These are phyloP conservation scores for Silene coronaria DNA, from an alignment of 179 eudicot genomes.

Conservation along the genomic window DNA sequence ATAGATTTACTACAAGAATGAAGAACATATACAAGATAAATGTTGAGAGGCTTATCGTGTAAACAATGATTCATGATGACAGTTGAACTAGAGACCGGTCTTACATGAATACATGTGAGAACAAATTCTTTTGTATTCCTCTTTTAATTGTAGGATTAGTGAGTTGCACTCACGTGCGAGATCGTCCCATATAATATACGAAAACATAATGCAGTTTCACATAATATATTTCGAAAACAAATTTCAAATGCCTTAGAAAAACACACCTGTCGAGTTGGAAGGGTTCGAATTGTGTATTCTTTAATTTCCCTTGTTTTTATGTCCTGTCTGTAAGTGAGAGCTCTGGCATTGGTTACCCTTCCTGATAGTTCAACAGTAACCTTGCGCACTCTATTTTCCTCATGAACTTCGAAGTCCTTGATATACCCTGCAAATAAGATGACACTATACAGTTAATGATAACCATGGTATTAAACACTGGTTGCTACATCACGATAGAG, in stretches of 20 bases:
- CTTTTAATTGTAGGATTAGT: too few species aligned
- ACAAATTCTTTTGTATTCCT: too few species aligned
- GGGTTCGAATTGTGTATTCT: constrained; percentile 48
- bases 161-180: too few species aligned
- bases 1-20: too few species aligned
- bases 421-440: constrained; percentile 56
- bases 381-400: constrained; percentile 75
- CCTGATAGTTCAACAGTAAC: constrained; percentile 76
- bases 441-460: neutral
- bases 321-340: constrained; percentile 80
- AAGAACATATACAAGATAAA: too few species aligned
- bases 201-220: neutral
- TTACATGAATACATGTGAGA: too few species aligned
- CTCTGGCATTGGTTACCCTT: constrained; percentile 74
- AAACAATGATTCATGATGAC: too few species aligned
- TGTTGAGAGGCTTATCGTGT: too few species aligned
- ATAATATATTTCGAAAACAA: neutral
- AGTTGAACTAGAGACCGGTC: too few species aligned
- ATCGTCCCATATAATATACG: too few species aligned
- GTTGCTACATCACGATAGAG: neutral
- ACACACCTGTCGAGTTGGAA: constrained; percentile 86
- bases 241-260: neutral
- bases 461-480: neutral
- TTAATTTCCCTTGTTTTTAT: constrained; percentile 69
- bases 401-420: constrained; percentile 68